These are phyloP conservation scores for Aspergillus ochraceus DNA, from an alignment of 2,329 filamentous ascomycete species.

Conservation along the genomic window DNA sequence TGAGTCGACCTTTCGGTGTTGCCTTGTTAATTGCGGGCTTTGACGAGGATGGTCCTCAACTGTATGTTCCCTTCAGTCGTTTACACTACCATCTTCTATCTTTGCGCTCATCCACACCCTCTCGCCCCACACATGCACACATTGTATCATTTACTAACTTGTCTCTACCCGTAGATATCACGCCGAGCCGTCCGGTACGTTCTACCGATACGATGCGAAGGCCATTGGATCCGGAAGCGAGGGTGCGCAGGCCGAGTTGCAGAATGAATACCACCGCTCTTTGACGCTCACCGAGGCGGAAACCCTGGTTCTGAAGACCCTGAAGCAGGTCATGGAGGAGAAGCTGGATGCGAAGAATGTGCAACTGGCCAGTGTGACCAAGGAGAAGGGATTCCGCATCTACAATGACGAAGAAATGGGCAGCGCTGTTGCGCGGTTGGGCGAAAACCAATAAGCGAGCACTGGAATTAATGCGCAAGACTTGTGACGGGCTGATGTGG, in stretches of 20 bases:
- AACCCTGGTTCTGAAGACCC: constrained; percentile 90
- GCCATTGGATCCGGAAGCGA: constrained; percentile 97
- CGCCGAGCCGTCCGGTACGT: constrained; percentile 95
- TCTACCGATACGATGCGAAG: constrained; percentile 99
- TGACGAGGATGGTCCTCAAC: constrained; percentile 92
- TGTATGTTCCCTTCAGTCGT: constrained; percentile 53
- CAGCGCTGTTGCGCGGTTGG: constrained; percentile 74
- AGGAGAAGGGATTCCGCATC: constrained; percentile 97
- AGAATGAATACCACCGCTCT: constrained; percentile 99
- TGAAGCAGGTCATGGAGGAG: constrained; percentile 99
- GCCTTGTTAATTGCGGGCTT: constrained; percentile 94
- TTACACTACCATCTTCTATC: not conserved
- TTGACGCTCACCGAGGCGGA: constrained; percentile 91
- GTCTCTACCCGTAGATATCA: constrained; percentile 65
- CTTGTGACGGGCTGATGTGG: constrained; percentile 16
- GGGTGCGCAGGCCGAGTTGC: constrained; percentile 94
- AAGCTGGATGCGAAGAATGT: constrained; percentile 99
- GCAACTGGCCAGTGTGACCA: constrained; percentile 94
- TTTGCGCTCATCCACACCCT: not conserved
- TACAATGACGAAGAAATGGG: constrained; percentile 98
- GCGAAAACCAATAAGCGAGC: constrained; percentile 42
- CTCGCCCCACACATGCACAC: not conserved
- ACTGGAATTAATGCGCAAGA: constrained; percentile 11
- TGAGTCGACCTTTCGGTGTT: constrained; percentile 96
- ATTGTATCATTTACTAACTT: not conserved